phyloP scores from a whole-genome alignment of 257 asterid genomes.

The Fraxinus pennsylvanica region DNA sequence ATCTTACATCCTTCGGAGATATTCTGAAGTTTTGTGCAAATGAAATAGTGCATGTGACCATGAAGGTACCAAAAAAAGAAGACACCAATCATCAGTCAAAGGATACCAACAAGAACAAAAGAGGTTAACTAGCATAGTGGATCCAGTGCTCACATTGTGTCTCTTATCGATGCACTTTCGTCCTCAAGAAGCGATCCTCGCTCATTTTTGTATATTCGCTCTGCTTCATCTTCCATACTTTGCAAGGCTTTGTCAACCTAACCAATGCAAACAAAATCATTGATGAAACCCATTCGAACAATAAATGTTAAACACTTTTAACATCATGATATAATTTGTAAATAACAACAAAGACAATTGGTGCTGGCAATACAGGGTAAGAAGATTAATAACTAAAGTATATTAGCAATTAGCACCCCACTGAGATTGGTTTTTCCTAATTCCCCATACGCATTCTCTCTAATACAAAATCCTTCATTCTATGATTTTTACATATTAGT shows the following conservation, averaged over 20 bases:
- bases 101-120: conserved; percentile 9
- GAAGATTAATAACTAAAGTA: not conserved
- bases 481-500: conserved; percentile 1
- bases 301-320: not conserved
- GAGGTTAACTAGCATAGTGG: conserved; percentile 2
- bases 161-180: conserved; percentile 91
- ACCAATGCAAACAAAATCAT: conserved; percentile 6
- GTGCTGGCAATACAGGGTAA: not conserved
- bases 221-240: conserved; percentile 94
- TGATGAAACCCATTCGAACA: not conserved
- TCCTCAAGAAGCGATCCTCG: conserved; percentile 82
- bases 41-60: not conserved
- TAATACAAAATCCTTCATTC: not conserved
- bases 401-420: not conserved
- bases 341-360: not conserved
- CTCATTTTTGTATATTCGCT: conserved; percentile 78
- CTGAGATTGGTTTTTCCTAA: not conserved
- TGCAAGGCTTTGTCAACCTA: conserved; percentile 94
- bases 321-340: not conserved
- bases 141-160: conserved; percentile 71
- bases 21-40: not conserved
- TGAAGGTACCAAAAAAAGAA: not conserved
- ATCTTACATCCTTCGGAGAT: conserved; percentile 1
- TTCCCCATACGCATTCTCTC: not conserved
- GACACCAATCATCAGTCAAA: conserved; percentile 2